Evolutionary conservation across 768 basidiomycete species (phyloP), one percentile per base, ranked within the genome.

Genomic region (Calocybe indica): DNA sequence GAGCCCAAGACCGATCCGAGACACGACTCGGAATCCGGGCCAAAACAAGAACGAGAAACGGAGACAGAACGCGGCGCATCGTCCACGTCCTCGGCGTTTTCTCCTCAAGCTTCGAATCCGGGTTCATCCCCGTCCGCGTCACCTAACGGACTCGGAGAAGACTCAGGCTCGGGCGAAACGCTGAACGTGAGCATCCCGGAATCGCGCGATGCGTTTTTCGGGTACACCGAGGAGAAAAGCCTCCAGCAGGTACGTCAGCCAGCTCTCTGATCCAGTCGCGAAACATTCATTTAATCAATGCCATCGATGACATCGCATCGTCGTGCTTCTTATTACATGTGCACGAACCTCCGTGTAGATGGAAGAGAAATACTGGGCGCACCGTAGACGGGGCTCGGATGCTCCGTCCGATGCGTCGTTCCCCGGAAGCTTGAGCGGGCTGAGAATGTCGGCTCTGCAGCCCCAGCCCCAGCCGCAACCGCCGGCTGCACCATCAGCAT

Each of bases 221-320:
- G 83, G 7, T 92, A 92, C 62, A 71, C 70, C 14, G 87, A 92
- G 55, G 90, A 91, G 67, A 86, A 84, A 58, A 82, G 68, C 33
- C 72, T 85, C 30, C 82, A 82, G 56, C 85, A 88, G 54, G 88
- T 88, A 68, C 53, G 78, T 73, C 38, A 45, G 42, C 22, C 51
- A 40, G 22, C 22, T 22, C 22, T 22, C 22, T 22, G 22, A 22
- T 22, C 22, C 22, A 22, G 22, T 22, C 22, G 22, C 22, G 22
- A 22, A 22, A 22, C 22, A 22, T 22, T 22, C 22, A 1, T 22
- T 22, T 15, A 12, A 37, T 28, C 11, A 13, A 22, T 22, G 22
- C 22, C 10, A 22, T 40, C 30, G 40, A 11, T n/a, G n/a, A n/a
- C n/a, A n/a, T n/a, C n/a, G n/a, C n/a, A n/a, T n/a, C n/a, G n/a